Evolutionary conservation across 257 asterid genomes (phyloP).

Genomic region (Scutellaria baicalensis): DNA sequence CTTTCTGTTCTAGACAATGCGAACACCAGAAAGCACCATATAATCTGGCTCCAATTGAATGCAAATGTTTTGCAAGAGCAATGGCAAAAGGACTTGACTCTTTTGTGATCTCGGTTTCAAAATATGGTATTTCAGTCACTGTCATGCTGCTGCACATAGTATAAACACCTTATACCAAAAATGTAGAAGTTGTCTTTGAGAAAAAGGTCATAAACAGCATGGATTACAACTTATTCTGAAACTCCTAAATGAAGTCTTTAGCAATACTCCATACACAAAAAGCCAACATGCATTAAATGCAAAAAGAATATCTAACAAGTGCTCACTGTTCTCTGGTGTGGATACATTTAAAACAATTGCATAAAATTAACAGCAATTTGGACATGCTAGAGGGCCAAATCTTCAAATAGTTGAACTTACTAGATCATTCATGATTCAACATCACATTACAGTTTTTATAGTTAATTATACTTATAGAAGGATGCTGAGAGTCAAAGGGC

Average conservation of each 20-base stretch:
- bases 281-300: background rate
- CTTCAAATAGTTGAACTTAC: background rate
- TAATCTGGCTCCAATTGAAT: conserved; percentile 71
- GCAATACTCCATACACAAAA: background rate
- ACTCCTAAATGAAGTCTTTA: background rate
- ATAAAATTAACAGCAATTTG: background rate
- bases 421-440: background rate
- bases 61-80: conserved; percentile 80
- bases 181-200: background rate
- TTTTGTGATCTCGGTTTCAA: conserved; percentile 48
- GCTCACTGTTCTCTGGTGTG: background rate
- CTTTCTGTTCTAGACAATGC: conserved; percentile 86
- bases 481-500: background rate
- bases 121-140: conserved; percentile 60
- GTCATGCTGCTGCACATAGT: conserved; percentile 37
- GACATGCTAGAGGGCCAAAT: background rate
- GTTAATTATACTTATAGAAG: background rate
- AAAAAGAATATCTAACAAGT: conserved; percentile 3
- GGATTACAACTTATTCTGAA: background rate
- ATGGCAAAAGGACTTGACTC: conserved; percentile 79
- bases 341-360: background rate
- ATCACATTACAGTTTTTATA: too few relatives aligned
- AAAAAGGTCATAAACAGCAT: conserved; percentile 8
- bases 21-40: conserved; percentile 99
- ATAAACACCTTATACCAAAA: conserved; percentile 4